Evolutionary conservation across 345 rosid genomes (phyloP), one percentile per base, ranked within the genome.

Genomic region (Salix purpurea): DNA sequence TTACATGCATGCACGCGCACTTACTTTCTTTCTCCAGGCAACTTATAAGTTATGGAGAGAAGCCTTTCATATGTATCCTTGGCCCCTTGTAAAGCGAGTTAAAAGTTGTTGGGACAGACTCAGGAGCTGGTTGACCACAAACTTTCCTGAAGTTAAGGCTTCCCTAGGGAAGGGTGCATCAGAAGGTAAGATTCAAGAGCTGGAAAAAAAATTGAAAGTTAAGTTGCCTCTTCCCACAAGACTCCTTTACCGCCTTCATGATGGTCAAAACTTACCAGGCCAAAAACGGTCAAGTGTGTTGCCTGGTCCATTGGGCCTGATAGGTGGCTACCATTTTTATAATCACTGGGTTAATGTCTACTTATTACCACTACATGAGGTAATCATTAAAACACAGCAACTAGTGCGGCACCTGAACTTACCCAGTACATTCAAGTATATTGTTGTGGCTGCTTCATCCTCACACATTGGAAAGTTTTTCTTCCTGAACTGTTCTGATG

Each of bases 171-270:
- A 83, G 83, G 98, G 99, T 73, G 98, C 86, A 19, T 83, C 95
- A 3, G 99, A 96, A 83, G 89, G 80, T 32, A 85, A 89, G 34
- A 84, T 96, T 76, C 69, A 82, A 19, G 84, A 84, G 65, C 24
- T 88, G 4, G 93, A 96, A 86, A 73, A 50, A 15, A 28, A 40
- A 61, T 86, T 93, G 68, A 81, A 83, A 68, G 91, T 92, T 36
- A 91, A 87, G 65, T 79, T 96, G 78, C 99, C 99, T 64, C 80
- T 91, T 52, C 86, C 98, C 3, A 91, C 95, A 0, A 88, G 95
- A 74, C 75, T 96, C 65, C 91, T 96, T 34, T 96, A 93, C 71
- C 92, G 98, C 18, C 89, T 96, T 74, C 86, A 86, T 36, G 91
- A 92, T 73, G 99, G 98, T 74, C 98, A 96, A 83, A 91, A 67